Evolutionary conservation across 2,329 filamentous ascomycete genomes (phyloP), one percentile per base, ranked within the genome.

Genomic region (Reticulascus tulasneorum): DNA sequence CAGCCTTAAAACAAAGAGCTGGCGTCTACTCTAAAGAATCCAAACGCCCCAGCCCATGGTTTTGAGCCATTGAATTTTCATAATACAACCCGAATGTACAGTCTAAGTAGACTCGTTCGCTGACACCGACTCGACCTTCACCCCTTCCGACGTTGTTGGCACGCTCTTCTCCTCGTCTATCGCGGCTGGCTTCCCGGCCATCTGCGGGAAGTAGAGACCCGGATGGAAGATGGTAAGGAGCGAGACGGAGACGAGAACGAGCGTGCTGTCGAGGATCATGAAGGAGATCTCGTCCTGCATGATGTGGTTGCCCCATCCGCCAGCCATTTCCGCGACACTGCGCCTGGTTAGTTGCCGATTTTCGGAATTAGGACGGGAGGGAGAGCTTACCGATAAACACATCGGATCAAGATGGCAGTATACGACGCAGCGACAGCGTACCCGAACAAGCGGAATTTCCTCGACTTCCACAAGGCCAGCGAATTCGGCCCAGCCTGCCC

Each of bases 251-350:
- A 79, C 56, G 18, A 75, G 53, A 35, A 78, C 60, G 54, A 78
- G 68, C 37, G 62, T 63, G 42, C 49, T 49, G 47, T 82, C 78
- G 24, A 82, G 65, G 10, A 75, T 67, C 40, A 79, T 66, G 48
- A 82, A 82, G 13, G 69, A 71, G 28, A 64, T 60, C 60, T 82
- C 64, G 54, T 81, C 69, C 46, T 77, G 74, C 76, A 82, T 82
- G 52, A 82, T 74, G 12, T 64, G 51, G 57, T 78, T 80, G 9
- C 73, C 74, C 77, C 77, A 83, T 15, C 79, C 78, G 18, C 75
- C 74, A 3, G 73, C 70, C 75, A 82, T 79, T 53, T 82, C 78
- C 2, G 71, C 73, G 35, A 82, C 73, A 48, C 75, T 77, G 35
- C 3, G 7, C 13, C 6, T n/a, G 23, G 29, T 42, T n/a, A 39